Conservation (phyloP, 805 yeast species). For the Kurtzmaniella cleridarum region DNA sequence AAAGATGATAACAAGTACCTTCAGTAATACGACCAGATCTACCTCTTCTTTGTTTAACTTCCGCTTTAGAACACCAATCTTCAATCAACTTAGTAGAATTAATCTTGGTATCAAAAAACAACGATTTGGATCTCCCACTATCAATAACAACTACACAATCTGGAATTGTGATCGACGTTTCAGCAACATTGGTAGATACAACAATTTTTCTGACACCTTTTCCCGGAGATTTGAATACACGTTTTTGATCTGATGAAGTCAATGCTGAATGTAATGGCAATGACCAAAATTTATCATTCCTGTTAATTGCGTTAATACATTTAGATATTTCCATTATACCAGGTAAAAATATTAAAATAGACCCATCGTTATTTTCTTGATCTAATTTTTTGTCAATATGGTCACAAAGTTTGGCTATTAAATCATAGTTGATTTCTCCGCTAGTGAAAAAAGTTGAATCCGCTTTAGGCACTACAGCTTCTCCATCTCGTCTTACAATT, state of each 20-base stretch:
- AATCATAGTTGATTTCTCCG: slow-evolving; percentile 71
- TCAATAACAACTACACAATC: slow-evolving; percentile 93
- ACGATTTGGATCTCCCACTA: slow-evolving; percentile 76
- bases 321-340: slow-evolving; percentile 84
- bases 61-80: slow-evolving; percentile 86
- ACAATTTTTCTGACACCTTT: slow-evolving; percentile 65
- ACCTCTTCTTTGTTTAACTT: slow-evolving; percentile 86
- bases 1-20: slow-evolving; percentile 80
- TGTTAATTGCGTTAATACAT: slow-evolving; percentile 41
- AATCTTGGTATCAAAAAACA: slow-evolving; percentile 60
- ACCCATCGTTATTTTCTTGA: slow-evolving; percentile 46
- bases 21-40: slow-evolving; percentile 94
- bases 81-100: slow-evolving; percentile 72
- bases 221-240: slow-evolving; percentile 54
- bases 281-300: slow-evolving; percentile 19
- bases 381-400: slow-evolving; percentile 47
- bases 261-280: slow-evolving; percentile 89
- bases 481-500: slow-evolving; percentile 36
- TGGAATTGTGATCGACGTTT: slow-evolving; percentile 93
- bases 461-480: slow-evolving; percentile 49
- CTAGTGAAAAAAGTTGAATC: slow-evolving; percentile 59
- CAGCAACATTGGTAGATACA: slow-evolving; percentile 91
- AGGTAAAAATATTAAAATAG: slow-evolving; percentile 80
- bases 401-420: slow-evolving; percentile 53
- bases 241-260: slow-evolving; percentile 73